These are phyloP conservation scores for Chalciporus chontae DNA, from an alignment of 768 basidiomycete genomes.

Conservation along the genomic window DNA sequence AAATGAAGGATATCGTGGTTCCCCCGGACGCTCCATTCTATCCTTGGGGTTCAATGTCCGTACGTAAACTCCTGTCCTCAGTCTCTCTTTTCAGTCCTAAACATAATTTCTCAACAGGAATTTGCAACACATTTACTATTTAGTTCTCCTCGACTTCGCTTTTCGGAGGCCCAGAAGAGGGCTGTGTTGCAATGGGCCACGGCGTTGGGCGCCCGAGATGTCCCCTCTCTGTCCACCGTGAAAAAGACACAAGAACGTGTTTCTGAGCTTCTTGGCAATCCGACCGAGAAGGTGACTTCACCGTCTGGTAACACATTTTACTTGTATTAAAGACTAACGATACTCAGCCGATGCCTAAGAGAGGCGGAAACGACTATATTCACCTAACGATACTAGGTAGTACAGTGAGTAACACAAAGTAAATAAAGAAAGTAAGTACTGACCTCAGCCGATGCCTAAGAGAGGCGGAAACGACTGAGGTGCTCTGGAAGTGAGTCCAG, in stretches of 20 bases:
- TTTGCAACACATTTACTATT: constrained; percentile 28
- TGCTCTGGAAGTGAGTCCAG: too few species aligned
- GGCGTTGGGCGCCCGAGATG: constrained; percentile 22
- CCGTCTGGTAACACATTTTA: constrained; percentile 26
- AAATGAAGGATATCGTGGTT: constrained; percentile 26
- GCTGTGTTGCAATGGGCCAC: constrained; percentile 17
- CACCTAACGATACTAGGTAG: too few species aligned
- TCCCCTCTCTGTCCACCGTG: constrained; percentile 21
- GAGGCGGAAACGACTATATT: too few species aligned
- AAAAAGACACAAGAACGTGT: constrained; percentile 17
- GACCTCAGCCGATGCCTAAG: too few species aligned
- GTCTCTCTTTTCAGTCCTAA: too few species aligned
- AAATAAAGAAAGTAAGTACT: too few species aligned
- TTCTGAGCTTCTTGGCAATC: constrained; percentile 18
- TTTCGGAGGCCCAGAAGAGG: constrained; percentile 26
- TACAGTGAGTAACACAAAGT: too few species aligned
- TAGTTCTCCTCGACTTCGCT: constrained; percentile 25
- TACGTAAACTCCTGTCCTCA: neutral
- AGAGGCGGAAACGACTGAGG: too few species aligned
- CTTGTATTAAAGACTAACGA: too few species aligned
- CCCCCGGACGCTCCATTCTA: constrained; percentile 26
- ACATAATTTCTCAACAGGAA: constrained; percentile 17
- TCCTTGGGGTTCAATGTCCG: constrained; percentile 4
- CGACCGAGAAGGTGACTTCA: constrained; percentile 17
- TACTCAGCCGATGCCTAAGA: too few species aligned